A percentile compares a stretch with the other conserved stretches of the same genome.
Evolutionary conservation across 257 asterid species (phyloP).

Genomic region (Rhazya stricta): DNA sequence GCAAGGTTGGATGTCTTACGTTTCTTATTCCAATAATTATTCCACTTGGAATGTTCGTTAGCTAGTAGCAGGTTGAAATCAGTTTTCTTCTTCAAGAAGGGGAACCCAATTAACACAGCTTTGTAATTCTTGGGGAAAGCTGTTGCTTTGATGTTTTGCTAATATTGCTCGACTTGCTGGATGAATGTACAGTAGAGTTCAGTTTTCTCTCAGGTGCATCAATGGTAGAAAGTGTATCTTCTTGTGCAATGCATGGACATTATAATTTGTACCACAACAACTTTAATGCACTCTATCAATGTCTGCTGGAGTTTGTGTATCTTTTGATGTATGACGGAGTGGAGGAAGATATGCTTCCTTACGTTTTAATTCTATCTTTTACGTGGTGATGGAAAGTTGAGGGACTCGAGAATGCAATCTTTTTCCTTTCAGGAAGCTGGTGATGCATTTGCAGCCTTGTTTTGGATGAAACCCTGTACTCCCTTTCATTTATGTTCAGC

Average conservation of each 20-base stretch:
- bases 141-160: neutral
- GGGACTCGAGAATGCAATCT: neutral
- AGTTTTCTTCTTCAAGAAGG: neutral
- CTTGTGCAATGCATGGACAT: neutral
- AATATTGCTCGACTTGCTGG: neutral
- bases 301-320: neutral
- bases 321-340: neutral
- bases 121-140: no score
- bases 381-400: neutral
- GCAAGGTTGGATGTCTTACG: neutral
- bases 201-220: slow-evolving; percentile 5
- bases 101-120: neutral
- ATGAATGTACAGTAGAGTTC: neutral
- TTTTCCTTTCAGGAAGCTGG: neutral
- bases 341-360: neutral
- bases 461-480: slow-evolving; percentile 1
- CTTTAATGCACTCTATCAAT: neutral
- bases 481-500: neutral
- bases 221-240: neutral
- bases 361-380: neutral
- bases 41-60: slow-evolving; percentile 7
- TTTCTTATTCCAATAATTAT: neutral
- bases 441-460: neutral
- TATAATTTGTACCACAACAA: neutral
- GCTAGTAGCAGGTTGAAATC: no score